Evolutionary conservation across 2,329 filamentous ascomycete species (phyloP).

Genomic region (Magnaporthiopsis incrustans): DNA sequence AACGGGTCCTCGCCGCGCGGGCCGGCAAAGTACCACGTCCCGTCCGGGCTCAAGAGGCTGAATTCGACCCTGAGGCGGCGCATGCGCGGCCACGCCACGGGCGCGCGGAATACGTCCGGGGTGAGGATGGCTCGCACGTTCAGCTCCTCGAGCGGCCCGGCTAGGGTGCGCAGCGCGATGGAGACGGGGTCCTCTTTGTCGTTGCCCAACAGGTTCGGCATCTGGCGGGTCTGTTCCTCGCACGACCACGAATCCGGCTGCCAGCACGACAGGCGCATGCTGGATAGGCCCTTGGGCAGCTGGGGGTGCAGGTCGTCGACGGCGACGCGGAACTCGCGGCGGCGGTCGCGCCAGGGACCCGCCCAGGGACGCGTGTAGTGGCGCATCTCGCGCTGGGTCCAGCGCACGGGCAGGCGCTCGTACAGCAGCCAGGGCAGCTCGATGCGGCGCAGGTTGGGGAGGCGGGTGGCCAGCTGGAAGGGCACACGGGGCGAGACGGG

Average conservation of each 20-base stretch:
- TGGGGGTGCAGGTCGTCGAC: constrained; percentile 11
- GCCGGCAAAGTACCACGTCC: constrained; percentile 19
- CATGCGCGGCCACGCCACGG: constrained; percentile 12
- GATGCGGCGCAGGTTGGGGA: constrained; percentile 11
- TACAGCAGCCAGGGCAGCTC: constrained; percentile 15
- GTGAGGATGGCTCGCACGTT: constrained; percentile 17
- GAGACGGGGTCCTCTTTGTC: constrained; percentile 16
- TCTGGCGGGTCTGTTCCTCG: background rate
- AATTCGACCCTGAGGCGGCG: constrained; percentile 16
- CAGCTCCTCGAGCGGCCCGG: constrained; percentile 13
- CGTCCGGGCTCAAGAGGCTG: constrained; percentile 14
- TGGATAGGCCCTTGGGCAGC: constrained; percentile 10
- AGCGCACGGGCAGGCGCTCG: constrained; percentile 12
- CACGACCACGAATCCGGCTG: background rate
- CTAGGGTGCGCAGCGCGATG: constrained; percentile 14
- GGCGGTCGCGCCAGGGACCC: constrained; percentile 17
- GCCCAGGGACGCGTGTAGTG: constrained; percentile 16
- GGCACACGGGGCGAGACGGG: constrained; percentile 14
- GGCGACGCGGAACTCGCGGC: constrained; percentile 16
- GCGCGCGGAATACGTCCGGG: constrained; percentile 12
- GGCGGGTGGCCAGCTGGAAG: constrained; percentile 14
- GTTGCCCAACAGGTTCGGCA: constrained; percentile 10
- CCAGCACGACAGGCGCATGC: constrained; percentile 9
- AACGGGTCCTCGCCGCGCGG: constrained; percentile 16
- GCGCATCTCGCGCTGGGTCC: constrained; percentile 7